Evolutionary conservation across 192 early-diverging fungal species (phyloP).

Genomic region (Endogone sp.): DNA sequence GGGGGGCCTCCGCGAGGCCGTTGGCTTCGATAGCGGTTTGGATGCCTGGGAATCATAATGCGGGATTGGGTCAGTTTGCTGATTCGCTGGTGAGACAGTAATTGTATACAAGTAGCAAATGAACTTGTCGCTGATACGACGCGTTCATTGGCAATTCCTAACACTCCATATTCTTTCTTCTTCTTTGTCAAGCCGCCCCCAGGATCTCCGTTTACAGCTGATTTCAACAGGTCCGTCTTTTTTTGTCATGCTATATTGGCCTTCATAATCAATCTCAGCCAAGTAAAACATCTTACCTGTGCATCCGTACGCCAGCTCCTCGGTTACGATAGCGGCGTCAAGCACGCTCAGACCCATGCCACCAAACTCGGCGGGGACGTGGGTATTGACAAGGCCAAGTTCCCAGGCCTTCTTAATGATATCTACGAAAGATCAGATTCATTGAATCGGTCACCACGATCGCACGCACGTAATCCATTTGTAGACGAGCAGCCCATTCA

Average conservation of each 20-base stretch:
- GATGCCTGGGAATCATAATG: conserved; percentile 55
- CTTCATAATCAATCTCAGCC: no score
- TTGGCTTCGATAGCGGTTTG: conserved; percentile 99
- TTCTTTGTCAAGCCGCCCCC: no score
- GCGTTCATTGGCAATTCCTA: no score
- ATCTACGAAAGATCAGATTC: conserved; percentile 29
- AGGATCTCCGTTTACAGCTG: not conserved
- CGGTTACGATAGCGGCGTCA: conserved; percentile 81
- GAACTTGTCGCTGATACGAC: not conserved
- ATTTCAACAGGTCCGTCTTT: not conserved
- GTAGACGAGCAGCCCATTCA: no score
- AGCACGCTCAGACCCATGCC: conserved; percentile 87
- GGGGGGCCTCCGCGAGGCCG: conserved; percentile 85
- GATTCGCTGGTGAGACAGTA: no score
- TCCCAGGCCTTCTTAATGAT: conserved; percentile 91
- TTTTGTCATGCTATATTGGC: not conserved
- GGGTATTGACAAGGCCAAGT: conserved; percentile 86
- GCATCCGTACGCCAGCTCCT: conserved; percentile 93
- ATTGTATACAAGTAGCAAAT: not conserved
- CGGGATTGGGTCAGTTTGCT: no score
- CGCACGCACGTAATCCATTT: no score
- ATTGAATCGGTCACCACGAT: no score
- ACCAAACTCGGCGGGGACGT: conserved; percentile 82
- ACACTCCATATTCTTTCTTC: no score
- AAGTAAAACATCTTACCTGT: conserved; percentile 28